These are phyloP conservation scores for Phytomonas serpens DNA, from an alignment of 208 protist species.

Conservation along the genomic window DNA sequence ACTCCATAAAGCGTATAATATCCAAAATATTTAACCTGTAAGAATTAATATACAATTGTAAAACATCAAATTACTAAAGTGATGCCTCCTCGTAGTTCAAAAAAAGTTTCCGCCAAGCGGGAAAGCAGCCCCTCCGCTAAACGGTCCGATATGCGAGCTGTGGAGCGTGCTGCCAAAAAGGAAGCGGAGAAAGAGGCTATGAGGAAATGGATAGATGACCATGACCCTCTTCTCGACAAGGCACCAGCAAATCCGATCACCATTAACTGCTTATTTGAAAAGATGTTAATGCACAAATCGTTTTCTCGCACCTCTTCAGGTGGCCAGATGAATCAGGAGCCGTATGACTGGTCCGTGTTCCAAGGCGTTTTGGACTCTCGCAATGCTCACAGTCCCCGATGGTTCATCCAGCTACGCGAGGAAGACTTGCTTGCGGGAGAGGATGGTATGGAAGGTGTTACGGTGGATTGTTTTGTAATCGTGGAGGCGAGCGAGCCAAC, in stretches of 20 bases:
- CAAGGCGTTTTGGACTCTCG: constrained; percentile 44
- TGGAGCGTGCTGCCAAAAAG: constrained; percentile 21
- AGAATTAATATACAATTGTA: constrained; percentile 7
- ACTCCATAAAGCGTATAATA: neutral
- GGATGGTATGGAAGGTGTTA: constrained; percentile 71
- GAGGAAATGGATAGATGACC: constrained; percentile 36
- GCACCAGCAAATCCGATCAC: constrained; percentile 25
- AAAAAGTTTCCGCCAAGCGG: constrained; percentile 16
- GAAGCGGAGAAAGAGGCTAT: constrained; percentile 23
- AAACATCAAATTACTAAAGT: neutral
- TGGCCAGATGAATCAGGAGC: constrained; percentile 11
- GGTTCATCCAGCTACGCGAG: constrained; percentile 84
- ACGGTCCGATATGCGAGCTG: neutral
- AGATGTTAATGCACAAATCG: constrained; percentile 46
- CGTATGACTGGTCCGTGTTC: constrained; percentile 71
- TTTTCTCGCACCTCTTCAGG: constrained; percentile 20
- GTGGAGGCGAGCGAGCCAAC: constrained; percentile 62
- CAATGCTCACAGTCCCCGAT: constrained; percentile 50
- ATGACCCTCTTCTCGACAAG: constrained; percentile 57
- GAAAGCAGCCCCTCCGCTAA: neutral
- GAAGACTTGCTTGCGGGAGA: constrained; percentile 66
- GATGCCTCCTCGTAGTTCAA: constrained; percentile 19
- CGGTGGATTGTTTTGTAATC: constrained; percentile 79
- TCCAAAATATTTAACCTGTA: neutral
- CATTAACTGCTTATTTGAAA: constrained; percentile 38